phyloP scores from a whole-genome alignment of 352 stramenopile genomes.

The Phytophthora agathidicida region DNA sequence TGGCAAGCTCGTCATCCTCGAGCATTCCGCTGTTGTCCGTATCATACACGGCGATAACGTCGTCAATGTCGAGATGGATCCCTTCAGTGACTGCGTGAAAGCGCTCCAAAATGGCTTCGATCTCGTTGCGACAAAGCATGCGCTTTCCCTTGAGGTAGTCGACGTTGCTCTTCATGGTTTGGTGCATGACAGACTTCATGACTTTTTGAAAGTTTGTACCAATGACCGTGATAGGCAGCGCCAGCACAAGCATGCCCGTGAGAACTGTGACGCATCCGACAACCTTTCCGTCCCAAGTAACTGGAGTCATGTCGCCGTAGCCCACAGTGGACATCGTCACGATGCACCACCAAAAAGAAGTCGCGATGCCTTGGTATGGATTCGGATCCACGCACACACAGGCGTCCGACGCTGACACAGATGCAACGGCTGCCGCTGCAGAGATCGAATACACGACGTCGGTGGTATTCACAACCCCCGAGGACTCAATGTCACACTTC shows the following conservation, averaged over 20 bases:
- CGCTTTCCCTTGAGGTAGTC: slow-evolving; percentile 78
- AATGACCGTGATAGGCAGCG: slow-evolving; percentile 92
- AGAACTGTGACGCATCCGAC: slow-evolving; percentile 76
- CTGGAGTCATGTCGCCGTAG: slow-evolving; percentile 88
- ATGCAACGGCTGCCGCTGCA: slow-evolving; percentile 34
- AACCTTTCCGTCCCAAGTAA: slow-evolving; percentile 74
- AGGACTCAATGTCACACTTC: slow-evolving; percentile 34
- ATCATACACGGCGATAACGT: slow-evolving; percentile 84
- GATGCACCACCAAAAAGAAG: slow-evolving; percentile 90
- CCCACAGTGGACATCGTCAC: slow-evolving; percentile 93
- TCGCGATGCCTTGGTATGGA: slow-evolving; percentile 81
- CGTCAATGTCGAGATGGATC: slow-evolving; percentile 78
- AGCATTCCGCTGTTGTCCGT: slow-evolving; percentile 80
- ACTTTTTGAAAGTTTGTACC: slow-evolving; percentile 88
- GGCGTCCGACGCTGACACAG: slow-evolving; percentile 8
- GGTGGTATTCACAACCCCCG: slow-evolving; percentile 10
- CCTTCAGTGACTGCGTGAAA: slow-evolving; percentile 79
- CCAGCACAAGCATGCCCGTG: slow-evolving; percentile 86
- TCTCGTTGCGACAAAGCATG: slow-evolving; percentile 75
- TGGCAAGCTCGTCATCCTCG: slow-evolving; percentile 74
- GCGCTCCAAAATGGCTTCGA: slow-evolving; percentile 69
- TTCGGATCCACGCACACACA: slow-evolving; percentile 79
- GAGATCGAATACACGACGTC: slow-evolving; percentile 27
- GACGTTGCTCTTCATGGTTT: slow-evolving; percentile 83
- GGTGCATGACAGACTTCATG: slow-evolving; percentile 80